These are phyloP conservation scores for Hansfordia pulvinata DNA, from an alignment of 2,329 filamentous ascomycete genomes.

Conservation along the genomic window DNA sequence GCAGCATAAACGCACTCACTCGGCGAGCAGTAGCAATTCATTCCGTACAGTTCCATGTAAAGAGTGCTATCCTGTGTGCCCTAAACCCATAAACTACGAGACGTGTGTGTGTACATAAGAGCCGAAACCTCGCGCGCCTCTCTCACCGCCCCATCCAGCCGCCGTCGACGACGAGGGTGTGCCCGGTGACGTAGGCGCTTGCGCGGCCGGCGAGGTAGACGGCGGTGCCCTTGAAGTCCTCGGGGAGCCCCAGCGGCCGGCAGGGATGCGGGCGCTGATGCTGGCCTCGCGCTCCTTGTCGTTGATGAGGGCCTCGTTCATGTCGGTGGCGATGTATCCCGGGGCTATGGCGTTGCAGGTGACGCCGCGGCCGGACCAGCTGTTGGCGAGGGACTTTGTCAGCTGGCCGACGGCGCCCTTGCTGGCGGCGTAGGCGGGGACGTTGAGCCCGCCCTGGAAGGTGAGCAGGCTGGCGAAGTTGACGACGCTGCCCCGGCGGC, in stretches of 20 bases:
- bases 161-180: constrained; percentile 73
- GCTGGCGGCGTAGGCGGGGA: constrained; percentile 75
- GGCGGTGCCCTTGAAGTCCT: constrained; percentile 76
- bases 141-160: constrained; percentile 90
- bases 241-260: constrained; percentile 72
- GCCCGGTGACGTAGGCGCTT: constrained; percentile 72
- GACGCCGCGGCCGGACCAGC: constrained; percentile 70
- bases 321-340: constrained; percentile 86
- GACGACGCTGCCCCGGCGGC: constrained; percentile 59
- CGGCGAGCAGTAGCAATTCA: too few species aligned
- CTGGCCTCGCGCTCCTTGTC: constrained; percentile 55
- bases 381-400: constrained; percentile 75
- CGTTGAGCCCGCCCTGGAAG: constrained; percentile 79
- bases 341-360: constrained; percentile 83
- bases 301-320: constrained; percentile 74
- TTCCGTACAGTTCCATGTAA: too few species aligned
- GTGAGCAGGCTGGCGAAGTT: constrained; percentile 72
- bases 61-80: too few species aligned
- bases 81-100: too few species aligned
- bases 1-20: too few species aligned
- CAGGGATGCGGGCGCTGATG: constrained; percentile 71
- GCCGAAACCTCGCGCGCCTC: background rate
- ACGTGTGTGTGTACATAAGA: constrained; percentile 4
- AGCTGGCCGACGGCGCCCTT: constrained; percentile 79
- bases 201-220: constrained; percentile 66